These are phyloP conservation scores for Blastobotrys elegans DNA, from an alignment of 1,139 yeast species.

Conservation along the genomic window DNA sequence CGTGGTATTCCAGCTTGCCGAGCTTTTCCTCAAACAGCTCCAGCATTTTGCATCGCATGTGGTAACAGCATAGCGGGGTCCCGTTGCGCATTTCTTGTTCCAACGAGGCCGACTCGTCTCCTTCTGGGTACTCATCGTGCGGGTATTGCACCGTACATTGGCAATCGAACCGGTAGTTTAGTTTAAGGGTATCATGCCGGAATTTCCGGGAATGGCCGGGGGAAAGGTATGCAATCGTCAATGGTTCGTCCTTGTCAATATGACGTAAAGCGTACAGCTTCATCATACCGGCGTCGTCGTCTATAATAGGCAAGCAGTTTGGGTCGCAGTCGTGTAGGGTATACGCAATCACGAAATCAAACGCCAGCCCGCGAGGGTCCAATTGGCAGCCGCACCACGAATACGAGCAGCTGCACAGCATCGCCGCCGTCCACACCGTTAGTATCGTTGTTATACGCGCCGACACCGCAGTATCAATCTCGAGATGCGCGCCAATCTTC, in stretches of 20 bases:
- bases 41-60: background rate
- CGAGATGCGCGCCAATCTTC: too few relatives aligned
- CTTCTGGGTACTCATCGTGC: background rate
- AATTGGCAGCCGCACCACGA: background rate
- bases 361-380: constrained; percentile 4
- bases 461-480: too few relatives aligned
- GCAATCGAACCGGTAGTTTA: constrained; percentile 9
- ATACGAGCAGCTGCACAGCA: background rate
- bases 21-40: background rate
- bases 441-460: too few relatives aligned
- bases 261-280: background rate
- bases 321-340: constrained; percentile 9
- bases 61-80: background rate
- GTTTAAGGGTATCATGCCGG: constrained; percentile 4
- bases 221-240: constrained; percentile 8
- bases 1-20: background rate
- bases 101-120: background rate
- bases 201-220: background rate
- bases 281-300: background rate
- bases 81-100: background rate
- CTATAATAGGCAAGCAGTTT: background rate
- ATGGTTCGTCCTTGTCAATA: constrained; percentile 4
- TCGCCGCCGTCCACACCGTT: background rate
- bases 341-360: constrained; percentile 4
- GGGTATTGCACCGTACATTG: background rate